Evolutionary conservation across 1,284 basidiomycete genomes (phyloP).

Genomic region (Melampsora occidentalis): DNA sequence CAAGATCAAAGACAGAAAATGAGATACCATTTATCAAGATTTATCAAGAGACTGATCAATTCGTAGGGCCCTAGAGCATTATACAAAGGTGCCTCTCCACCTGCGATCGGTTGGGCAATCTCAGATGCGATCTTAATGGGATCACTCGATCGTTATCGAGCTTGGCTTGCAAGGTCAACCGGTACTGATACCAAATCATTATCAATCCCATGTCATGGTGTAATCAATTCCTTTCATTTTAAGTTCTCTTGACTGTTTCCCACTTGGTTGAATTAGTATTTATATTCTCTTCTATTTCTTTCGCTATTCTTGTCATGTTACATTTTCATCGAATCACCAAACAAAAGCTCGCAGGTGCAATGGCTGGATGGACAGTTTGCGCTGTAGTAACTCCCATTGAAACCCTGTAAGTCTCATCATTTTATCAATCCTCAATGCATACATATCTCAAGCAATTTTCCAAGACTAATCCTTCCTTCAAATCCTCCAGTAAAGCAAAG

Average conservation of each 20-base stretch:
- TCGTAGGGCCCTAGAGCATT: slow-evolving; percentile 3
- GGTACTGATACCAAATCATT: not conserved
- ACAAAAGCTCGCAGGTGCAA: slow-evolving; percentile 62
- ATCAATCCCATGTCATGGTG: slow-evolving; percentile 62
- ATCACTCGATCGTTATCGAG: slow-evolving; percentile 58
- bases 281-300: not conserved
- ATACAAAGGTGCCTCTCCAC: slow-evolving; percentile 63
- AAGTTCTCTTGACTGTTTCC: not conserved
- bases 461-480: not conserved
- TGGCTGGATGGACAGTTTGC: slow-evolving; percentile 71
- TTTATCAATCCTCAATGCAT: not conserved
- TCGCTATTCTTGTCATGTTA: not conserved
- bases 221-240: not conserved
- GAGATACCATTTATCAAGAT: slow-evolving; percentile 52
- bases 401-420: slow-evolving; percentile 61
- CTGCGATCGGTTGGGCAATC: slow-evolving; percentile 71
- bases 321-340: too few species aligned
- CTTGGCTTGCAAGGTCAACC: slow-evolving; percentile 14
- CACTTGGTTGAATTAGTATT: not conserved
- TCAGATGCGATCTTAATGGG: slow-evolving; percentile 73
- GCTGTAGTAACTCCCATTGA: slow-evolving; percentile 70
- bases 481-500: slow-evolving; percentile 60
- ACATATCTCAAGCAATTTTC: not conserved
- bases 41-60: slow-evolving; percentile 57
- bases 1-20: not conserved